Percentiles rank a stretch among this genome's conserved stretches.
Evolutionary conservation across 495 filamentous ascomycete species (phyloP).

Genomic region (Patellaria atrata): DNA sequence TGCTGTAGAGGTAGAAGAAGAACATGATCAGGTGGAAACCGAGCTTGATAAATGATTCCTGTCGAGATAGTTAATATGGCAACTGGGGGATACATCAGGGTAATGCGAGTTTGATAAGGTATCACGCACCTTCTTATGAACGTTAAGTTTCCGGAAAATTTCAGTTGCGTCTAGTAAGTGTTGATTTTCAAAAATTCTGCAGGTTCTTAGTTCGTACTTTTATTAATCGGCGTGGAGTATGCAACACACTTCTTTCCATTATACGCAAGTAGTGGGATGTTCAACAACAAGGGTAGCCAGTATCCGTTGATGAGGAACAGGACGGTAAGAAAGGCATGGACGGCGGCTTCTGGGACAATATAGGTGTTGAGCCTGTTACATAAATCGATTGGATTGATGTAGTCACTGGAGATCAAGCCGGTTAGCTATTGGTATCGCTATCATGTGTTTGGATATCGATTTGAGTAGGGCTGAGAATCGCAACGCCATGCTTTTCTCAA

Average conservation of each 20-base stretch:
- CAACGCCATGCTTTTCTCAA: too few relatives aligned
- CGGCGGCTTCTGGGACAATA: slow-evolving; percentile 96
- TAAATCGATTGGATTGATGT: slow-evolving; percentile 99
- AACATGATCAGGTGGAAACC: slow-evolving; percentile 99
- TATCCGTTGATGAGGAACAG: slow-evolving; percentile 98
- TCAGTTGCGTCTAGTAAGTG: slow-evolving; percentile 96
- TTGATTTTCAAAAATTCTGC: slow-evolving; percentile 88
- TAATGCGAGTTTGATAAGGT: background rate
- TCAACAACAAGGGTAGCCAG: slow-evolving; percentile 86
- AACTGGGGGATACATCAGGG: too few relatives aligned
- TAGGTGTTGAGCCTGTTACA: slow-evolving; percentile 99
- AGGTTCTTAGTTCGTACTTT: background rate
- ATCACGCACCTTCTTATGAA: slow-evolving; percentile 86
- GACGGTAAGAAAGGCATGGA: slow-evolving; percentile 87
- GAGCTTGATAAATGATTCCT: slow-evolving; percentile 99
- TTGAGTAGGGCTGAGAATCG: too few relatives aligned
- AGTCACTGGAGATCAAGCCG: slow-evolving; percentile 51
- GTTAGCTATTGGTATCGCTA: slow-evolving; percentile 1
- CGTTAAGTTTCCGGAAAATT: slow-evolving; percentile 98
- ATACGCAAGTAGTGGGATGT: slow-evolving; percentile 81
- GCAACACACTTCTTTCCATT: slow-evolving; percentile 82
- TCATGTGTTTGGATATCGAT: background rate
- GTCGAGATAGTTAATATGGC: slow-evolving; percentile 3
- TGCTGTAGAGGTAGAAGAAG: slow-evolving; percentile 99
- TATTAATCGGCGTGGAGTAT: slow-evolving; percentile 8